Conservation (phyloP, 352 stramenopile genomes). For the Phytophthora pini region DNA sequence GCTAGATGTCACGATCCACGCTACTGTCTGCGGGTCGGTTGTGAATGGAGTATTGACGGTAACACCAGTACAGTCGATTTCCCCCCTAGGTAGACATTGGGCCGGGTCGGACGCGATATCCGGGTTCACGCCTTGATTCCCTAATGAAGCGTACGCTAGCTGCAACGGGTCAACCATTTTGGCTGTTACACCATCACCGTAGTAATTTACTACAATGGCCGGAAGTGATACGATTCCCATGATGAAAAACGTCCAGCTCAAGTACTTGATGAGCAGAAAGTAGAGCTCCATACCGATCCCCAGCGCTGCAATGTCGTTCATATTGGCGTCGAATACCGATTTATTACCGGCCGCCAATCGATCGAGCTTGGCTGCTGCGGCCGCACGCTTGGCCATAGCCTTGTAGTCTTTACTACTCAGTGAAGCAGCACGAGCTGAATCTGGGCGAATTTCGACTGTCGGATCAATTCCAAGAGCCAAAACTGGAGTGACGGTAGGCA, state of each 20-base stretch:
- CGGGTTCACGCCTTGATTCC: conserved; percentile 77
- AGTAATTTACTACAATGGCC: conserved; percentile 69
- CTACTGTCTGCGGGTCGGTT: conserved; percentile 51
- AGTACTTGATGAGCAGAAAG: conserved; percentile 86
- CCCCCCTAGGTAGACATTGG: conserved; percentile 53
- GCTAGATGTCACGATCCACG: conserved; percentile 77
- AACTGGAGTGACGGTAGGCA: too few species aligned
- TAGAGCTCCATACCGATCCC: conserved; percentile 88
- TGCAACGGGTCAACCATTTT: conserved; percentile 76
- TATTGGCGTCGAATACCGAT: conserved; percentile 62
- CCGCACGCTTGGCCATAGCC: conserved; percentile 63
- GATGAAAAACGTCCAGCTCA: conserved; percentile 63
- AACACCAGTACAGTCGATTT: conserved; percentile 75
- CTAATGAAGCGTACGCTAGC: conserved; percentile 75
- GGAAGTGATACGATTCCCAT: conserved; percentile 78
- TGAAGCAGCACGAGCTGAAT: conserved; percentile 4
- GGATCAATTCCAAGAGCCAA: conserved; percentile 13
- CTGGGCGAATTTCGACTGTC: background rate
- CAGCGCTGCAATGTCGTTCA: conserved; percentile 78
- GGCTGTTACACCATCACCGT: conserved; percentile 65
- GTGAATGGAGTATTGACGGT: conserved; percentile 82
- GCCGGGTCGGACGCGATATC: conserved; percentile 53
- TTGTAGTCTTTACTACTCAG: conserved; percentile 60
- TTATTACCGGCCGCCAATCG: conserved; percentile 73
- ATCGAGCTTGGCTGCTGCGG: conserved; percentile 47